Base-by-base conservation (phyloP, 352 stramenopile genomes). In the Blastocystis sp. region DNA sequence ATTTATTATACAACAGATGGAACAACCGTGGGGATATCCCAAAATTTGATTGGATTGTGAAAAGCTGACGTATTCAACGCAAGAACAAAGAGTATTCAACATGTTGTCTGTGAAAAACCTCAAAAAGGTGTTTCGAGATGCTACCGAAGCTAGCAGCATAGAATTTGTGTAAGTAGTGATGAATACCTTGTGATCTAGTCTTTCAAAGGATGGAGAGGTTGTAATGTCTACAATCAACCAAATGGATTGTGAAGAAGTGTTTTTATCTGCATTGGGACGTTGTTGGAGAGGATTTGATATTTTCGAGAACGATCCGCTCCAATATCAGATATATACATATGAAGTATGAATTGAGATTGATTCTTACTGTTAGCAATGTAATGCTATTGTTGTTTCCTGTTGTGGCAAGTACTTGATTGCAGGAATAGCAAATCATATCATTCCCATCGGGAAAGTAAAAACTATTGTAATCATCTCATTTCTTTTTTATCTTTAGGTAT, bases 271-370 rank as follows among this genome's bases (percentile, higher is more conserved):
- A 27, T 83, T 83, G 29, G 54, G 21, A 0, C 71, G 71, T 27
- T 83, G 71, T 27, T 83, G 71, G 71, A 83, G 66, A 14, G 71
- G 71, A n/a, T 83, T 67, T 43, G 51, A 83, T 42, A 83, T 83
- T 43, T 63, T 83, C 19, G 46, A 63, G 16, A 43, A 39, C n/a
- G 49, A 83, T 65, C 46, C 71, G 5, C 46, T 83, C 19, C 24
- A 83, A 56, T 83, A 83, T 46, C 71, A 83, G 29, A 83, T 83
- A 51, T 83, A 83, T 37, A 83, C 71, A 66, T 83, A 83, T 27
- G 71, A 83, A 42, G 71, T 83, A 16, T 29, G 21, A 35, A 52
- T 14, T 0, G 1, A n/a, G 12, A 19, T 27, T 42, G 3, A 24
- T 14, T 27, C 12, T 66, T 7, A 83, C 7, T n/a, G 27, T 32